Evolutionary conservation across 2,329 filamentous ascomycete genomes (phyloP).

Genomic region (Trichophyton schoenleinii): DNA sequence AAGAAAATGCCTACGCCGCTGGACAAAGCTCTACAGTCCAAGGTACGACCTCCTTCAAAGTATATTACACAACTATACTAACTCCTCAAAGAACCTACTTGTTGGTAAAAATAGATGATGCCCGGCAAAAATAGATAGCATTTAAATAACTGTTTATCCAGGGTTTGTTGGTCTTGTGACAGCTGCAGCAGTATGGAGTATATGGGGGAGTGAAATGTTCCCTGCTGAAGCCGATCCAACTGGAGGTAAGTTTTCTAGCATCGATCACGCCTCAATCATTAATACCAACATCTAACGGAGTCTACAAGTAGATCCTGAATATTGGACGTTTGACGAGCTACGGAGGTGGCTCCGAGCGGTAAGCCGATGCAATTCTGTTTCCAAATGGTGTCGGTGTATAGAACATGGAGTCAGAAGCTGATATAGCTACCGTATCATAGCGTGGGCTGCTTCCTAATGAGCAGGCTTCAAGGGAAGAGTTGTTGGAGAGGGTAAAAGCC

Average conservation of each 20-base stretch:
- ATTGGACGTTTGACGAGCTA: conserved; percentile 71
- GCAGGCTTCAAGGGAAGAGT: conserved; percentile 48
- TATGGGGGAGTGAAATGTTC: conserved; percentile 79
- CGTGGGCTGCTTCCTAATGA: conserved; percentile 50
- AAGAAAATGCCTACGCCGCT: conserved; percentile 55
- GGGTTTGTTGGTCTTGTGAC: conserved; percentile 73
- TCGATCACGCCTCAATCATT: neutral
- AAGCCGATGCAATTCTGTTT: conserved; percentile 17
- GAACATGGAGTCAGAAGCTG: neutral
- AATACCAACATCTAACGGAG: neutral
- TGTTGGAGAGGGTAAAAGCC: conserved; percentile 56
- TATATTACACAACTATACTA: conserved; percentile 8
- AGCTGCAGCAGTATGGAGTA: conserved; percentile 67
- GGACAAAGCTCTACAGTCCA: conserved; percentile 57
- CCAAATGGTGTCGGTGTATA: neutral
- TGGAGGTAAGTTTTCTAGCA: conserved; percentile 46
- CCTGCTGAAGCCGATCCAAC: conserved; percentile 62
- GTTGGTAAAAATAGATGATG: conserved; percentile 41
- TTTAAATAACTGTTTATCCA: conserved; percentile 21
- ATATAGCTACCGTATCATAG: conserved; percentile 29
- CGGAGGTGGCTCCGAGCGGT: conserved; percentile 69
- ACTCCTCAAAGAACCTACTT: conserved; percentile 48
- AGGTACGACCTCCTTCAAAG: conserved; percentile 35
- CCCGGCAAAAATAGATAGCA: neutral
- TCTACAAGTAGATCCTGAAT: conserved; percentile 42